phyloP scores from a whole-genome alignment of 2,329 filamentous ascomycete genomes.

The Pyricularia sp. region DNA sequence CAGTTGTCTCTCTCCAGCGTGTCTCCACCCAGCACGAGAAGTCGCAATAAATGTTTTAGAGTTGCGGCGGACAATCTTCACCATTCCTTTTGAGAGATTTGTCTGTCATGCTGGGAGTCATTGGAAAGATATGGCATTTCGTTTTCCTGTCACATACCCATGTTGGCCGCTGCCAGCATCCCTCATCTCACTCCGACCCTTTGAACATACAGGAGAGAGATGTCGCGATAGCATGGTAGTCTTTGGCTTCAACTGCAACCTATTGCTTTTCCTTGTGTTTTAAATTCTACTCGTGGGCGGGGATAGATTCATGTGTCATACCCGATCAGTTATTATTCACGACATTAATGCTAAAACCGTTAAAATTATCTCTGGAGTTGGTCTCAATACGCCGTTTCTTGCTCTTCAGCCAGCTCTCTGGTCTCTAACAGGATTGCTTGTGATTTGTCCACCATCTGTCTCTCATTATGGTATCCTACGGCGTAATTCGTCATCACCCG shows the following conservation, averaged over 20 bases:
- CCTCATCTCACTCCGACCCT: background rate
- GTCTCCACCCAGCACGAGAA: conserved; percentile 89
- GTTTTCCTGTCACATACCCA: conserved; percentile 10
- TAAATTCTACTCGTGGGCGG: conserved; percentile 18
- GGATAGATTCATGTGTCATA: conserved; percentile 12
- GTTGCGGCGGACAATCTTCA: conserved; percentile 19
- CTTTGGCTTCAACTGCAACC: conserved; percentile 5
- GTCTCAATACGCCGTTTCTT: background rate
- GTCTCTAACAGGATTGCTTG: no score
- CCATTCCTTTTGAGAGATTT: conserved; percentile 21
- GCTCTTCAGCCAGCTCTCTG: no score
- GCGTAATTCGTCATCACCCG: no score
- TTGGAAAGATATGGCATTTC: conserved; percentile 10
- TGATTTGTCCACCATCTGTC: no score
- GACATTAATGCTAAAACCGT: conserved; percentile 30
- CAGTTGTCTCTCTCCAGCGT: conserved; percentile 79
- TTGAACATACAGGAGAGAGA: background rate
- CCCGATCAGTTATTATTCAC: conserved; percentile 16
- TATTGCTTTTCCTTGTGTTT: conserved; percentile 17
- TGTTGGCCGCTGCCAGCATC: background rate
- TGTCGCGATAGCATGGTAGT: background rate
- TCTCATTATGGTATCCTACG: no score
- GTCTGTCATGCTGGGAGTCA: conserved; percentile 2
- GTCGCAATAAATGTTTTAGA: conserved; percentile 45
- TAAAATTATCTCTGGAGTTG: conserved; percentile 17